A percentile compares a stretch with the other conserved stretches of the same genome.
phyloP scores from a whole-genome alignment of 257 asterid species.

The Solanum medicagineum region DNA sequence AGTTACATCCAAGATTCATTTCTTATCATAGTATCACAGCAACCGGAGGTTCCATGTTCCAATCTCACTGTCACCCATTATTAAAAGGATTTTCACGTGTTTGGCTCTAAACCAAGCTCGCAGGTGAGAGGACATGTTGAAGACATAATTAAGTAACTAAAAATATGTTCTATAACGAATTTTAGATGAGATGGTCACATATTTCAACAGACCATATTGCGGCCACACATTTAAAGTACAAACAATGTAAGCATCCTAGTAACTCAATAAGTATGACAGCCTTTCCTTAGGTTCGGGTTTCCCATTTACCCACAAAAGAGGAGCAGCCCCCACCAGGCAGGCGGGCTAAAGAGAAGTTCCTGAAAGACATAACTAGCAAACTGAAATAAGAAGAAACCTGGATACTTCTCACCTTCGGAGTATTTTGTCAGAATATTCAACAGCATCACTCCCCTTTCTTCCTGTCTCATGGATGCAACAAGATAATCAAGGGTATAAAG shows the following conservation, averaged over 20 bases:
- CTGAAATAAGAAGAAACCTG: background rate
- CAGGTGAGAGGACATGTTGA: background rate
- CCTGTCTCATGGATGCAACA: constrained; percentile 18
- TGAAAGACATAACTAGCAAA: background rate
- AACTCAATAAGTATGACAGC: background rate
- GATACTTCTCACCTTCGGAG: constrained; percentile 50
- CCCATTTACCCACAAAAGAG: too few species aligned
- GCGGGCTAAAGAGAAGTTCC: background rate
- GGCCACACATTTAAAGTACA: background rate
- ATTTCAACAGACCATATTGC: background rate
- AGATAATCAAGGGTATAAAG: background rate
- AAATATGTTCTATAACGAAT: background rate
- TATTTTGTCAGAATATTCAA: constrained; percentile 81
- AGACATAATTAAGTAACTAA: background rate
- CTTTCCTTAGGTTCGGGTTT: too few species aligned
- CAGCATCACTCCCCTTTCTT: constrained; percentile 76
- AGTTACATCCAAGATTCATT: background rate
- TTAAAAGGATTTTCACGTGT: background rate
- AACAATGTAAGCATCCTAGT: background rate
- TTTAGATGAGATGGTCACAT: background rate
- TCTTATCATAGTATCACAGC: background rate
- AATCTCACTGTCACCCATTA: background rate
- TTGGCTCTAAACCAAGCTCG: background rate
- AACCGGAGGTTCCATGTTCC: background rate
- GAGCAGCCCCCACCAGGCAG: too few species aligned